phyloP scores from a whole-genome alignment of 2,329 filamentous ascomycete genomes.

The Colletotrichum paranaense region DNA sequence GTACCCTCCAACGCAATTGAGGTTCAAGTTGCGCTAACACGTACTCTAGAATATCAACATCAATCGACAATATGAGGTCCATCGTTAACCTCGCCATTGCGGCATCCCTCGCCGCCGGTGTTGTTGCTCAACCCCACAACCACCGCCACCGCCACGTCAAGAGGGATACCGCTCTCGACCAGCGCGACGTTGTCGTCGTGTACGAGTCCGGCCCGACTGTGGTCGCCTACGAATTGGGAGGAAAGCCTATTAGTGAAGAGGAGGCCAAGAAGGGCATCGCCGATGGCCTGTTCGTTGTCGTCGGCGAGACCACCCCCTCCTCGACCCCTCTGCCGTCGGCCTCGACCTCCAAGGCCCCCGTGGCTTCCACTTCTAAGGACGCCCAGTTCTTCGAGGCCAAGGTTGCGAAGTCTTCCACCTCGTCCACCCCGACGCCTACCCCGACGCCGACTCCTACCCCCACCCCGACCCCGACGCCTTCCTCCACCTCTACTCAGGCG shows the following conservation, averaged over 20 bases:
- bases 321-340: constrained; percentile 58
- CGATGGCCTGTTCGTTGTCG: constrained; percentile 75
- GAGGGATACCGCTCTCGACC: constrained; percentile 62
- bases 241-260: constrained; percentile 67
- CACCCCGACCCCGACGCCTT: constrained; percentile 33
- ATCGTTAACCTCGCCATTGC: constrained; percentile 61
- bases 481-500: constrained; percentile 38
- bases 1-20: not conserved
- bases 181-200: constrained; percentile 62
- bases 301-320: constrained; percentile 68
- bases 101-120: constrained; percentile 63
- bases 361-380: constrained; percentile 47
- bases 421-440: constrained; percentile 43
- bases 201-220: constrained; percentile 71
- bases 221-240: constrained; percentile 79
- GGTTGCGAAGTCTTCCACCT: constrained; percentile 44
- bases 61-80: constrained; percentile 56
- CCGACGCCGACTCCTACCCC: constrained; percentile 42
- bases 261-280: constrained; percentile 79
- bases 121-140: constrained; percentile 67
- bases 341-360: constrained; percentile 47
- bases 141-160: constrained; percentile 70
- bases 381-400: constrained; percentile 65
- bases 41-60: constrained; percentile 9
- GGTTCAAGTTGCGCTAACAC: constrained; percentile 17